A percentile compares a stretch with the other conserved stretches of the same genome.
Conservation (phyloP, 768 basidiomycete genomes). For the Hemileccinum rubropunctum region DNA sequence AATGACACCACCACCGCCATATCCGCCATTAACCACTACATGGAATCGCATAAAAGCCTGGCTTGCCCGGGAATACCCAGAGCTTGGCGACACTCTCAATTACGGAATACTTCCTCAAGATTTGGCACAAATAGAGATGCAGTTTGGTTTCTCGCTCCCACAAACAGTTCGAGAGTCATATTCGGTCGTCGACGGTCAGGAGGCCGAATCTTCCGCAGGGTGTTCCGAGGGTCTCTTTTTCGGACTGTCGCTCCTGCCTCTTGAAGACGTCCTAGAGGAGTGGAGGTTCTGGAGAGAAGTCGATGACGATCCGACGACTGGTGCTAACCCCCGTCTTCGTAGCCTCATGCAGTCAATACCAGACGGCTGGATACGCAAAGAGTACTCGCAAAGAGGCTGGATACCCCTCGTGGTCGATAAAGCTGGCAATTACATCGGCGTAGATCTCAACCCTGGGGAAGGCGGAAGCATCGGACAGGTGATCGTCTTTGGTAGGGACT, state of each 20-base stretch:
- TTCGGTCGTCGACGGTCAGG: slow-evolving; percentile 87
- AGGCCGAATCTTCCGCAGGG: slow-evolving; percentile 83
- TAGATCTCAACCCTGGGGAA: slow-evolving; percentile 88
- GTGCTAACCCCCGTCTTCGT: slow-evolving; percentile 69
- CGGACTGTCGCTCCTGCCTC: slow-evolving; percentile 87
- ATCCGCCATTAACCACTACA: slow-evolving; percentile 78
- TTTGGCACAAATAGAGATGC: slow-evolving; percentile 77
- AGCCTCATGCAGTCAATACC: slow-evolving; percentile 88
- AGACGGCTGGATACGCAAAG: slow-evolving; percentile 80
- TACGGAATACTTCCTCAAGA: slow-evolving; percentile 82
- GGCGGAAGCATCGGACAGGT: slow-evolving; percentile 83
- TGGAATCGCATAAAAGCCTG: slow-evolving; percentile 85
- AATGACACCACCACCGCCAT: slow-evolving; percentile 39
- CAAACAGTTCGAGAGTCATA: slow-evolving; percentile 89
- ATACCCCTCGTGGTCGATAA: slow-evolving; percentile 93
- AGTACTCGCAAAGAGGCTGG: slow-evolving; percentile 96
- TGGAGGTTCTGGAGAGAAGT: slow-evolving; percentile 97
- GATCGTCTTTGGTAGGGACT: slow-evolving; percentile 98
- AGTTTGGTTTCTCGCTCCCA: slow-evolving; percentile 83
- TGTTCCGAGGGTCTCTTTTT: slow-evolving; percentile 93
- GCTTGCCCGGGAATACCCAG: slow-evolving; percentile 85
- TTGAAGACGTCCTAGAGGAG: slow-evolving; percentile 92
- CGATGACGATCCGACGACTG: slow-evolving; percentile 83
- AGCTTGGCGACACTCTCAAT: slow-evolving; percentile 93
- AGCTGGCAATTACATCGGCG: slow-evolving; percentile 93